A percentile compares a stretch with the other conserved stretches of the same genome.
Conservation (phyloP, 208 protist genomes). For the Acanthamoeba polyphaga region DNA sequence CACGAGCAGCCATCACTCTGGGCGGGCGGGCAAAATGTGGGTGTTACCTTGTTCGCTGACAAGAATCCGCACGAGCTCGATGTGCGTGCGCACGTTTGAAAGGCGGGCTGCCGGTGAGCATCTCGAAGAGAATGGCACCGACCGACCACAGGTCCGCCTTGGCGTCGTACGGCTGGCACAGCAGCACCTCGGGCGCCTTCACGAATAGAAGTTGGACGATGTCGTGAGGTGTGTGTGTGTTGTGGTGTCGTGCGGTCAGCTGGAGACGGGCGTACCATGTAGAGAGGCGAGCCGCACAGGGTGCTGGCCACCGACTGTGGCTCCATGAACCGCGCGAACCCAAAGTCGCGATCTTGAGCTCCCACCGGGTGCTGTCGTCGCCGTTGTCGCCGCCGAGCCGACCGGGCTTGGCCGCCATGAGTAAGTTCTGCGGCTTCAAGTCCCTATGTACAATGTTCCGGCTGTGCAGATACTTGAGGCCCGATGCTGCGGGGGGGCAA, state of each 20-base stretch:
- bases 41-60: slow-evolving; percentile 21
- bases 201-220: background rate
- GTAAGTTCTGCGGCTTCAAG: slow-evolving; percentile 60
- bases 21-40: background rate
- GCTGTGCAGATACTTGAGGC: slow-evolving; percentile 54
- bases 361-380: background rate
- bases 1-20: background rate
- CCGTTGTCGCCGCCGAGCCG: background rate
- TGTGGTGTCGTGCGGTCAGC: background rate
- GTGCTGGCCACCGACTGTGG: slow-evolving; percentile 60
- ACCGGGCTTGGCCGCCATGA: background rate
- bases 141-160: slow-evolving; percentile 71
- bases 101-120: slow-evolving; percentile 57
- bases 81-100: slow-evolving; percentile 63
- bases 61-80: slow-evolving; percentile 54
- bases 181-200: slow-evolving; percentile 43
- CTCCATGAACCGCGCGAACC: slow-evolving; percentile 63
- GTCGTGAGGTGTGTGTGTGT: background rate
- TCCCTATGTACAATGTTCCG: slow-evolving; percentile 63
- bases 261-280: background rate
- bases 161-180: slow-evolving; percentile 66
- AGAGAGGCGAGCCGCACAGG: slow-evolving; percentile 62
- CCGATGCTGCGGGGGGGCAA: background rate
- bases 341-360: slow-evolving; percentile 68
- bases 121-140: slow-evolving; percentile 57